phyloP scores from a whole-genome alignment of 2,329 filamentous ascomycete species.

The Colletotrichum acutatum region DNA sequence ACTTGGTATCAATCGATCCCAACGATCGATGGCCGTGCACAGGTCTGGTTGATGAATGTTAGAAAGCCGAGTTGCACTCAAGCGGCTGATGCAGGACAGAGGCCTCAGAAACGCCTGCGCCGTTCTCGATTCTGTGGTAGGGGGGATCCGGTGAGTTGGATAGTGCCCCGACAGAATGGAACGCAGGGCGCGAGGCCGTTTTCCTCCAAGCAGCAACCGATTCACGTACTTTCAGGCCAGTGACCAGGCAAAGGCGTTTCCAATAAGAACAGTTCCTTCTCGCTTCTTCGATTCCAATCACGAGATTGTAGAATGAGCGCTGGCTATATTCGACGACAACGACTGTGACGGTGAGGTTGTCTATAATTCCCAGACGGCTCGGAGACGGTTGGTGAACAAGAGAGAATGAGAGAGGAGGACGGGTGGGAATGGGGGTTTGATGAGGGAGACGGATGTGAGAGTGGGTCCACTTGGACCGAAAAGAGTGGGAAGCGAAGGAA shows the following conservation, averaged over 20 bases:
- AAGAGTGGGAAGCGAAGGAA: constrained; percentile 27
- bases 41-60: constrained; percentile 1
- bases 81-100: neutral
- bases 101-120: neutral
- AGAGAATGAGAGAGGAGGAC: neutral
- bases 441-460: constrained; percentile 16
- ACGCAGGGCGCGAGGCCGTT: constrained; percentile 11
- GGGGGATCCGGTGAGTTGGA: neutral
- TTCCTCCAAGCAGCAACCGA: neutral
- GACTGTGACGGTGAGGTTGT: constrained; percentile 9
- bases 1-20: neutral
- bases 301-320: neutral
- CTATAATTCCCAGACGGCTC: constrained; percentile 14
- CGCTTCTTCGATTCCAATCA: neutral
- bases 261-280: neutral
- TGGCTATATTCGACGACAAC: constrained; percentile 1
- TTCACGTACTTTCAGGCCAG: neutral
- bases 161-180: constrained; percentile 1
- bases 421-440: constrained; percentile 31
- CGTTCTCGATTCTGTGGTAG: neutral
- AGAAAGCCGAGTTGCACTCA: neutral
- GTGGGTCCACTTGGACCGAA: constrained; percentile 31
- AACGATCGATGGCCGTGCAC: constrained; percentile 1
- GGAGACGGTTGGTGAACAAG: neutral
- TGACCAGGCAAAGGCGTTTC: neutral